Evolutionary conservation across 2,329 filamentous ascomycete species (phyloP), one percentile per base, ranked within the genome.

Genomic region (Clonostachys byssicola): DNA sequence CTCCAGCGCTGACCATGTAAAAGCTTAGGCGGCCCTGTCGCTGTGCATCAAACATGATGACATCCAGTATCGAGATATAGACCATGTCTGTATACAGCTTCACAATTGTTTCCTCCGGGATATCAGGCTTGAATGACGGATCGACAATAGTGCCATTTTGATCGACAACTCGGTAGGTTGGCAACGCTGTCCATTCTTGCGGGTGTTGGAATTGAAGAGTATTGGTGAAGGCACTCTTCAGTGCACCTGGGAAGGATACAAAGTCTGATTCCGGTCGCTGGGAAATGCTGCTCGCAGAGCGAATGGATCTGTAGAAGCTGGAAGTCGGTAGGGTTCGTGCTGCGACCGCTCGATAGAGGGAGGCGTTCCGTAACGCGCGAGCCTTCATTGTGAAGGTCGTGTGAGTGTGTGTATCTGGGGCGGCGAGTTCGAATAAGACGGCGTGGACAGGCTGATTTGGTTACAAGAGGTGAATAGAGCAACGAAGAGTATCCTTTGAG

Each of bases 41-140:
- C 68, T 99, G 94, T 1, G 94, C 92, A 60, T 99, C 94, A 61
- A 96, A 96, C 92, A 97, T 97, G 63, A 97, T 88, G 47, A 95
- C 67, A 62, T 99, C 94, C 90, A 99, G 94, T 55, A 97, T 88
- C 47, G 87, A 83, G 10, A 85, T 73, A 35, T 74, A 78, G 10
- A 87, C 59, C 84, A 88, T 87, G 57, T 84, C 80, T 49, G 71
- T 76, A 64, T 86, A 86, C 45, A 84, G 66, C 60, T 81, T 78
- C 47, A 81, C 60, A 12, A 83, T 71, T 53, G 77, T 69, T 44
- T 78, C 74, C 45, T 94, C 83, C 39, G 77, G 74, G 3, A 94
- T 80, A 59, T 92, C 85, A 0, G 83, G 81, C 45, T 76, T 72
- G 58, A 88, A 85, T 12, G 77, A 75, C 43, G 81, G 77, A 67